Evolutionary conservation across 257 asterid genomes (phyloP).

Genomic region (Cinchona pubescens): DNA sequence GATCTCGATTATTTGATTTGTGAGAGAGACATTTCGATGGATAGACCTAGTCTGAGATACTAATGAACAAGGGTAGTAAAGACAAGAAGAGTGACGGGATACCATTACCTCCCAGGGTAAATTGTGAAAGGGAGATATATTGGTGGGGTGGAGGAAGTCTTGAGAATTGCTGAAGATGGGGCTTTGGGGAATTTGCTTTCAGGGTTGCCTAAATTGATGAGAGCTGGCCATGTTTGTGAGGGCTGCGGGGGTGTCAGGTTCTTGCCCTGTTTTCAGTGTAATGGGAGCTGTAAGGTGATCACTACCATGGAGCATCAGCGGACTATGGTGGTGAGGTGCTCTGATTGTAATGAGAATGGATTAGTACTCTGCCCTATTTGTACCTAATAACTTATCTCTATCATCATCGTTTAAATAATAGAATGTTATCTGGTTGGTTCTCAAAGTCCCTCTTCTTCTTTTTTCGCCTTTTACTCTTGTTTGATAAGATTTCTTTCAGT

Average conservation of each 20-base stretch:
- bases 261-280: conserved; percentile 70
- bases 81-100: too few relatives aligned
- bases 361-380: conserved; percentile 74
- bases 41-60: conserved; percentile 54
- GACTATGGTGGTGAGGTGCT: conserved; percentile 46
- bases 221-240: conserved; percentile 54
- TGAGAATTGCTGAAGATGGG: conserved; percentile 68
- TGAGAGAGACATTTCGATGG: conserved; percentile 92
- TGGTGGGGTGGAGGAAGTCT: conserved; percentile 77
- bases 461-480: background rate
- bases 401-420: too few relatives aligned
- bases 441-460: conserved; percentile 1
- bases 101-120: conserved; percentile 66
- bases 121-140: conserved; percentile 73
- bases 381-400: conserved; percentile 33
- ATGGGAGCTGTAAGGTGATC: conserved; percentile 74
- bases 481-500: background rate
- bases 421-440: conserved; percentile 19
- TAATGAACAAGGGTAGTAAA: conserved; percentile 51
- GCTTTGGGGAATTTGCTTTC: conserved; percentile 46
- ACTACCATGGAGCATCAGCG: conserved; percentile 24
- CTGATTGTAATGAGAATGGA: conserved; percentile 79
- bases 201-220: conserved; percentile 55
- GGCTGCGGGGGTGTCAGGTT: conserved; percentile 82
- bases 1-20: conserved; percentile 47